A percentile compares a stretch with the other conserved stretches of the same genome.
These are phyloP conservation scores for Phaffia rhodozyma DNA, from an alignment of 1,284 basidiomycete species.

Conservation along the genomic window DNA sequence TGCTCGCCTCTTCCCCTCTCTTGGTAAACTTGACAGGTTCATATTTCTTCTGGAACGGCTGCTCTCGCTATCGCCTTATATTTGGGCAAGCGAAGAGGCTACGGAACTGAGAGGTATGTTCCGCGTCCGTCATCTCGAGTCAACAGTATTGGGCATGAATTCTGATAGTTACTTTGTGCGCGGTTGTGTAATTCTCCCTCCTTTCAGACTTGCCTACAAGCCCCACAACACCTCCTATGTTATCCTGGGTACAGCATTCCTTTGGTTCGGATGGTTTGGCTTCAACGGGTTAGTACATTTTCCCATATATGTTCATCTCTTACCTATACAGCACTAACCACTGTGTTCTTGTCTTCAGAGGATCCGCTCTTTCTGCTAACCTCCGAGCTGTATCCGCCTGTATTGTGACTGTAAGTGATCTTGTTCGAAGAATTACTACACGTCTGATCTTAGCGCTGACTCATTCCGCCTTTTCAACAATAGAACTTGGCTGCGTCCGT, in stretches of 20 bases:
- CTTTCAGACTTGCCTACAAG: constrained; percentile 60
- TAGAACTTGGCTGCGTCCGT: constrained; percentile 66
- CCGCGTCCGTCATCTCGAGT: constrained; percentile 27
- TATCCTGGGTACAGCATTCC: constrained; percentile 79
- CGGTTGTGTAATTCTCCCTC: background rate
- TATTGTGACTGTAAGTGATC: constrained; percentile 73
- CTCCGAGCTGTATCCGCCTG: constrained; percentile 77
- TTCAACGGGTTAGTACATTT: constrained; percentile 62
- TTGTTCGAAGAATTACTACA: background rate
- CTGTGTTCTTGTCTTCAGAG: constrained; percentile 24
- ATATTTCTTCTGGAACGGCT: constrained; percentile 64
- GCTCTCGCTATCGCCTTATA: constrained; percentile 84
- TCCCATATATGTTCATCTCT: constrained; percentile 19
- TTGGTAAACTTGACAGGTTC: constrained; percentile 13
- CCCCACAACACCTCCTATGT: constrained; percentile 79
- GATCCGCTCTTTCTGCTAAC: constrained; percentile 67
- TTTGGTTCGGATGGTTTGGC: constrained; percentile 99
- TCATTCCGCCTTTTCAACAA: background rate
- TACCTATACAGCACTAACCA: background rate
- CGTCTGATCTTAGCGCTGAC: background rate
- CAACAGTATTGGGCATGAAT: background rate
- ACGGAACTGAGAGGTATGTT: constrained; percentile 65
- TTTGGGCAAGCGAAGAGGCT: constrained; percentile 77
- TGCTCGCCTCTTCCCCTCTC: background rate
- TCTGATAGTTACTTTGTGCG: background rate